A percentile compares a stretch with the other conserved stretches of the same genome.
phyloP scores from a whole-genome alignment of 2,329 filamentous ascomycete species.

The Trichoderma sp. region DNA sequence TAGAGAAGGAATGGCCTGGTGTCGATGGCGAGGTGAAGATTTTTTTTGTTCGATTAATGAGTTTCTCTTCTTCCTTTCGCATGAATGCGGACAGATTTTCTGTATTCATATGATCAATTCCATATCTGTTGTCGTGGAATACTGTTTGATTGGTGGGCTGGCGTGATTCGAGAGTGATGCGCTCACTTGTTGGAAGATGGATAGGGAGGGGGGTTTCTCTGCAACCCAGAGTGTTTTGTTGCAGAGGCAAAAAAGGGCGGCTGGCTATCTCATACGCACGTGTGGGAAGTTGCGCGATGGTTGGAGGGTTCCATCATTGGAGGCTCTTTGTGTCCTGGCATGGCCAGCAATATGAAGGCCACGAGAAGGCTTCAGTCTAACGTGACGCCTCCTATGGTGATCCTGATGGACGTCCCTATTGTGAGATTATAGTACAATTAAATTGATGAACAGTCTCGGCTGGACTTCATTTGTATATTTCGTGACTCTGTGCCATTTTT shows the following conservation, averaged over 20 bases:
- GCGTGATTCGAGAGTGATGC: neutral
- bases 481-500: neutral
- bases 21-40: neutral
- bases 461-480: conserved; percentile 7
- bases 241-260: neutral
- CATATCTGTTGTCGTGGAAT: conserved; percentile 7
- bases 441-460: conserved; percentile 7
- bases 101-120: conserved; percentile 4
- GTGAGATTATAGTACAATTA: conserved; percentile 18
- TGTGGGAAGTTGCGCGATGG: neutral
- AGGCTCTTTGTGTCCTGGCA: neutral
- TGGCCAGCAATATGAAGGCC: neutral
- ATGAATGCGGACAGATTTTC: conserved; percentile 10
- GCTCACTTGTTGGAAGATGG: neutral
- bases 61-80: conserved; percentile 16
- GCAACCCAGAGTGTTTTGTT: neutral
- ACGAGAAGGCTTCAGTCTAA: neutral
- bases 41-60: conserved; percentile 25
- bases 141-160: neutral
- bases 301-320: neutral
- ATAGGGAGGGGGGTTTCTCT: neutral
- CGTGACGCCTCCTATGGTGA: neutral
- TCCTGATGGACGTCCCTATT: neutral
- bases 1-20: conserved; percentile 19
- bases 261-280: neutral